Conservation (phyloP, 2,329 filamentous ascomycete genomes). For the Lasiodiplodia sp. region DNA sequence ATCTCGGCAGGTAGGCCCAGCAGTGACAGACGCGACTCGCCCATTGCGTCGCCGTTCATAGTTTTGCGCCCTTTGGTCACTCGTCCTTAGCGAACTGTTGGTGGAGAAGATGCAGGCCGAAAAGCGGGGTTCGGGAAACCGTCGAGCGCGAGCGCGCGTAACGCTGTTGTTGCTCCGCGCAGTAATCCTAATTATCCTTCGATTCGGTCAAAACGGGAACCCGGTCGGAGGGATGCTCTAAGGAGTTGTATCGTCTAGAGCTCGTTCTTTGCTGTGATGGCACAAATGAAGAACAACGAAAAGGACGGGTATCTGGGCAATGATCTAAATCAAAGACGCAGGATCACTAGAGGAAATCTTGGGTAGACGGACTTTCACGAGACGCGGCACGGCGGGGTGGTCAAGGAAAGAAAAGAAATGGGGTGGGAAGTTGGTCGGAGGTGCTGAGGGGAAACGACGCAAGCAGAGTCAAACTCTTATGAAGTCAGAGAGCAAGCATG, state of each 20-base stretch:
- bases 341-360: slow-evolving; percentile 1
- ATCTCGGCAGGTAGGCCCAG: slow-evolving; percentile 31
- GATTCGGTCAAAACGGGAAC: neutral
- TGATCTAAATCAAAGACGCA: neutral
- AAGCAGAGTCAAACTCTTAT: slow-evolving; percentile 16
- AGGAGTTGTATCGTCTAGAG: neutral
- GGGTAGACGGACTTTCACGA: neutral
- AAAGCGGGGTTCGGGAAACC: slow-evolving; percentile 4
- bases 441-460: neutral
- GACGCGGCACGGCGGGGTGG: neutral
- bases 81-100: neutral
- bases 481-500: slow-evolving; percentile 4
- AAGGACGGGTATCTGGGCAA: neutral
- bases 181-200: neutral
- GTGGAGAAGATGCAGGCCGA: neutral
- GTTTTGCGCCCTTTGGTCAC: neutral
- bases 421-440: neutral
- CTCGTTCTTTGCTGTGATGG: neutral
- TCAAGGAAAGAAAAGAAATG: neutral
- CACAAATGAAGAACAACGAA: neutral
- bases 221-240: neutral
- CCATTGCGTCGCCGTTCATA: neutral
- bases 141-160: neutral
- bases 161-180: neutral
- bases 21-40: slow-evolving; percentile 18